phyloP scores from a whole-genome alignment of 768 basidiomycete species.

The Phylloporus sp. region DNA sequence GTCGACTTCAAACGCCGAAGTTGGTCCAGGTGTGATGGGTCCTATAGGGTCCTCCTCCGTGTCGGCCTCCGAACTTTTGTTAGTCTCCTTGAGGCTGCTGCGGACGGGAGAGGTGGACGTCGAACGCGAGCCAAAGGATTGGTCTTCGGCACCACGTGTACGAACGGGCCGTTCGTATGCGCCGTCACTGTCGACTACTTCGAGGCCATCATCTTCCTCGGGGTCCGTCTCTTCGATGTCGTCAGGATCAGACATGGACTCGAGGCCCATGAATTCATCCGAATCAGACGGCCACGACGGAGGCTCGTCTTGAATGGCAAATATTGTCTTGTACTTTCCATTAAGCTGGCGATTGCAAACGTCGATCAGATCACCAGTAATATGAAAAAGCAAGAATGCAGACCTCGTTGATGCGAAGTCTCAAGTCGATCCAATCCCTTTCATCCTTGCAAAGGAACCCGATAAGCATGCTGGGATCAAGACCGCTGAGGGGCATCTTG shows the following conservation, averaged over 20 bases:
- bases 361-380: conserved; percentile 6
- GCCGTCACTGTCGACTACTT: conserved; percentile 22
- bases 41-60: conserved; percentile 70
- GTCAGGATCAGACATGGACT: conserved; percentile 77
- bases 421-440: conserved; percentile 81
- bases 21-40: conserved; percentile 64
- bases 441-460: conserved; percentile 86
- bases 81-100: conserved; percentile 31
- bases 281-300: conserved; percentile 75
- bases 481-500: conserved; percentile 86
- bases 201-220: conserved; percentile 45
- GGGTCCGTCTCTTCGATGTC: conserved; percentile 62
- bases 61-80: conserved; percentile 52
- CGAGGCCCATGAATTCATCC: conserved; percentile 69
- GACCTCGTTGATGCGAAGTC: conserved; percentile 67
- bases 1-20: conserved; percentile 26
- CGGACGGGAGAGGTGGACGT: conserved; percentile 40
- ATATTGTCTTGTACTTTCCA: conserved; percentile 64
- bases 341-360: conserved; percentile 12
- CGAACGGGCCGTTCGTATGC: conserved; percentile 27
- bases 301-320: conserved; percentile 83
- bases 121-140: conserved; percentile 53
- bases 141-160: conserved; percentile 36
- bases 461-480: conserved; percentile 97
- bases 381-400: conserved; percentile 21